phyloP scores from a whole-genome alignment of 352 stramenopile genomes.

The Phytophthora capsici region DNA sequence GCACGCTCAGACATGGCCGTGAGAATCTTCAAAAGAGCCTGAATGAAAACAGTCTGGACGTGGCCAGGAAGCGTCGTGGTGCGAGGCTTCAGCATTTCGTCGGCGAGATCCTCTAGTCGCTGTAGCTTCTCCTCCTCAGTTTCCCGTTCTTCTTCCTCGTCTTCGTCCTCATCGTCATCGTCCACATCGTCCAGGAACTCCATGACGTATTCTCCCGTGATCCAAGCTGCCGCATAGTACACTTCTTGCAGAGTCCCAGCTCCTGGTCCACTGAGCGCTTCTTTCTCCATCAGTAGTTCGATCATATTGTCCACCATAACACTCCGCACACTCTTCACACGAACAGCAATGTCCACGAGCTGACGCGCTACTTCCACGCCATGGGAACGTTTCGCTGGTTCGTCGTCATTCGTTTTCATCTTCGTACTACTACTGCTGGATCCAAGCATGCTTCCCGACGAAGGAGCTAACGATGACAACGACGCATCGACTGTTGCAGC shows the following conservation, averaged over 20 bases:
- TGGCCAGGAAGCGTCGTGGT: constrained; percentile 82
- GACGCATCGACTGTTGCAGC: constrained; percentile 43
- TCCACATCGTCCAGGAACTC: constrained; percentile 89
- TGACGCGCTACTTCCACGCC: constrained; percentile 93
- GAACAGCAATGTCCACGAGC: constrained; percentile 96
- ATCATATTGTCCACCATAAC: constrained; percentile 96
- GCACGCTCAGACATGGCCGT: constrained; percentile 76
- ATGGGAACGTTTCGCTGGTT: constrained; percentile 51
- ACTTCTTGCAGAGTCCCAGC: constrained; percentile 93
- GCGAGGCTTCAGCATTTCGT: constrained; percentile 82
- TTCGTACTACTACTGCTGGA: constrained; percentile 35
- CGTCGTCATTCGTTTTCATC: constrained; percentile 33
- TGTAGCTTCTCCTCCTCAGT: constrained; percentile 87
- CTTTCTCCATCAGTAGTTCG: constrained; percentile 91
- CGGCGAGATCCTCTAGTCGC: constrained; percentile 80
- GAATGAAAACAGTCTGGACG: constrained; percentile 96
- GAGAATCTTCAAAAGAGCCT: constrained; percentile 92
- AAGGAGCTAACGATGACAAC: constrained; percentile 33
- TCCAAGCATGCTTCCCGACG: constrained; percentile 54
- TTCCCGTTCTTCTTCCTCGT: constrained; percentile 76
- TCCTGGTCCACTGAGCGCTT: constrained; percentile 73
- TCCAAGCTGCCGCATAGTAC: constrained; percentile 96
- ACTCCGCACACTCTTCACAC: constrained; percentile 95
- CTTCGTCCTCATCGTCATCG: constrained; percentile 75
- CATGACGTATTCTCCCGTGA: constrained; percentile 97